Percentiles rank a stretch among this genome's conserved stretches.
These are phyloP conservation scores for Eutypella sp. DNA, from an alignment of 2,329 filamentous ascomycete species.

Conservation along the genomic window DNA sequence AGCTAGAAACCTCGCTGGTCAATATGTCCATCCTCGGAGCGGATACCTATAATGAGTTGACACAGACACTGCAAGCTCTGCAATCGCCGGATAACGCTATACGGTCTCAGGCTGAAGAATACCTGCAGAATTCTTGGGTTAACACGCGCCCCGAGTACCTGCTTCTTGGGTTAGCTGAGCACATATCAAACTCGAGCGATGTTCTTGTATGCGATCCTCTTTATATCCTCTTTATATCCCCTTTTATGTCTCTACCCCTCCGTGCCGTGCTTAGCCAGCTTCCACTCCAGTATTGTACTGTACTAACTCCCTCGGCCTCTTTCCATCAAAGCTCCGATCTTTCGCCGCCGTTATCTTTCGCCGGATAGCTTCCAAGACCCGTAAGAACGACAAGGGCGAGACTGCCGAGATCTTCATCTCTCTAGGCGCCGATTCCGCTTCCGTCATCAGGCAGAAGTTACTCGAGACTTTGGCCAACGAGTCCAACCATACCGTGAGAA, in stretches of 20 bases:
- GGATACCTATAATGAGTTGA: constrained; percentile 79
- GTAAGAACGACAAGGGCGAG: constrained; percentile 68
- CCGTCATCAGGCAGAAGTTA: constrained; percentile 77
- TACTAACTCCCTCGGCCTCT: constrained; percentile 11
- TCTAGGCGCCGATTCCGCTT: constrained; percentile 66
- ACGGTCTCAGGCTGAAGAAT: constrained; percentile 82
- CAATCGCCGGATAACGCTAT: constrained; percentile 84
- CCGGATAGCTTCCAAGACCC: constrained; percentile 82
- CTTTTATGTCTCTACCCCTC: constrained; percentile 1
- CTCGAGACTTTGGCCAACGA: constrained; percentile 73
- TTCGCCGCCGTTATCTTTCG: constrained; percentile 94
- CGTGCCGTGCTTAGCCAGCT: constrained; percentile 1
- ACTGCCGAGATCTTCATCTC: constrained; percentile 82
- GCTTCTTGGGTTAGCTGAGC: constrained; percentile 90
- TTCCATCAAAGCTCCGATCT: constrained; percentile 65
- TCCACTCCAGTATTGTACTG: not conserved
- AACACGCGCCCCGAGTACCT: constrained; percentile 75
- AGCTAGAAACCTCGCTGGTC: constrained; percentile 4
- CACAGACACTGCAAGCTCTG: constrained; percentile 80
- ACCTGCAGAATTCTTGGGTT: constrained; percentile 88
- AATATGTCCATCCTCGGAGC: constrained; percentile 80
- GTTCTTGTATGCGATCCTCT: constrained; percentile 63
- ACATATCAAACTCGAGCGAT: constrained; percentile 75
- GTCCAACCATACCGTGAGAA: constrained; percentile 68
- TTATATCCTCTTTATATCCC: constrained; percentile 1